Evolutionary conservation across 768 basidiomycete genomes (phyloP), one percentile per base, ranked within the genome.

Genomic region (Pulveroboletus ravenelii): DNA sequence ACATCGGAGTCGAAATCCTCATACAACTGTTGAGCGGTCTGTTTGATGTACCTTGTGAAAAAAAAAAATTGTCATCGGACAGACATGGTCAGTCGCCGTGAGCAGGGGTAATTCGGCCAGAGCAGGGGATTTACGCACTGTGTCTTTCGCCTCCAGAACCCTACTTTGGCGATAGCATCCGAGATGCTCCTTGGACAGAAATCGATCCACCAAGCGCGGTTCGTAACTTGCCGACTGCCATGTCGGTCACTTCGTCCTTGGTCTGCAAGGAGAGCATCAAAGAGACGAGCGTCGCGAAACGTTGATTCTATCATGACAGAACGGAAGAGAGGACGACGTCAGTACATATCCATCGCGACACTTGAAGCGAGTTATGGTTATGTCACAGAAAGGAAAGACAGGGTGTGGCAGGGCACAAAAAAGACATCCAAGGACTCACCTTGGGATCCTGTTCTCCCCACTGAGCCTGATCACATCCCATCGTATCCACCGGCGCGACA

Each of bases 241-340:
- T 80, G 48, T 88, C 81, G 0, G 88, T 92, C 15, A 93, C 85
- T 59, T 89, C 83, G 63, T 95, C 93, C 61, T 94, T 97, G 5
- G 95, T 97, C 65, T 98, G 95, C 2, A 92, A 92, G 10, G 89
- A 93, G 2, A 98, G 78, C 92, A 97, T 96, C 40, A 99, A 75
- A 3, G 93, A 91, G 7, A 99, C 80, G 18, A 99, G 81, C 5
- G 87, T 90, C 9, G 89, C 78, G 52, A 91, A 88, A 3, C 94
- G 84, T 44, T 80, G 78, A 49, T 83, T 91, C 91, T 94, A 62
- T 7, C 14, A 43, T 38, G 23, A 34, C 1, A 2, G 10, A 30
- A 15, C 10, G 25, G 1, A 32, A 6, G 6, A 32, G 3, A 15
- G 5, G 14, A 13, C 14, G 25, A 18, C 9, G 12, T 54, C 8